Conservation (phyloP, 2,329 filamentous ascomycete species). For the Fonsecaea monophora region DNA sequence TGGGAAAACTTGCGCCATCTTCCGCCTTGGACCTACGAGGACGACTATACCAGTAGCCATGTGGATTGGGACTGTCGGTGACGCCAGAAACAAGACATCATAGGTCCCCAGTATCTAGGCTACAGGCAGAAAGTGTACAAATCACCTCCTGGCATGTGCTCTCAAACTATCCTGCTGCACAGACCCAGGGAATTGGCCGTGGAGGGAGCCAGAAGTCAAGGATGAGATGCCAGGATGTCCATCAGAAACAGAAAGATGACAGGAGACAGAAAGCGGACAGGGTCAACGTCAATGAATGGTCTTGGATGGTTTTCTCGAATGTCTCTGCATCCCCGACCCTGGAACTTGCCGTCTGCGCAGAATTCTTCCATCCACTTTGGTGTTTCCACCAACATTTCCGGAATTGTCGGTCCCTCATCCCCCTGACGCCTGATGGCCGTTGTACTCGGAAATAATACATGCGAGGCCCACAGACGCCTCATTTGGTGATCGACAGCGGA, state of each 20-base stretch:
- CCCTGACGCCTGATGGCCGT: neutral
- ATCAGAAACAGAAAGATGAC: neutral
- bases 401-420: neutral
- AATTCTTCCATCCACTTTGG: neutral
- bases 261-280: slow-evolving; percentile 6
- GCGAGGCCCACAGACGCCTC: neutral
- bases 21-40: slow-evolving; percentile 10
- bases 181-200: slow-evolving; percentile 12
- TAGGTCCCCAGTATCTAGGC: neutral
- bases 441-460: neutral
- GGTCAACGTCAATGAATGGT: slow-evolving; percentile 6
- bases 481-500: neutral
- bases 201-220: neutral
- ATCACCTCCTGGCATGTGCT: neutral
- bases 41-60: neutral
- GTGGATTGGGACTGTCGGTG: slow-evolving; percentile 11
- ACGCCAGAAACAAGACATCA: neutral
- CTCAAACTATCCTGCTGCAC: neutral
- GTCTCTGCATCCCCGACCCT: neutral
- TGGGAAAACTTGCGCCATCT: slow-evolving; percentile 15
- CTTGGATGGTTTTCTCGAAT: slow-evolving; percentile 17
- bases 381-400: neutral
- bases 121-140: neutral
- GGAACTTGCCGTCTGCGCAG: slow-evolving; percentile 14
- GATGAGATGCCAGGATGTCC: neutral